Conservation (phyloP, 208 protist genomes). For the Leishmania turanica region DNA sequence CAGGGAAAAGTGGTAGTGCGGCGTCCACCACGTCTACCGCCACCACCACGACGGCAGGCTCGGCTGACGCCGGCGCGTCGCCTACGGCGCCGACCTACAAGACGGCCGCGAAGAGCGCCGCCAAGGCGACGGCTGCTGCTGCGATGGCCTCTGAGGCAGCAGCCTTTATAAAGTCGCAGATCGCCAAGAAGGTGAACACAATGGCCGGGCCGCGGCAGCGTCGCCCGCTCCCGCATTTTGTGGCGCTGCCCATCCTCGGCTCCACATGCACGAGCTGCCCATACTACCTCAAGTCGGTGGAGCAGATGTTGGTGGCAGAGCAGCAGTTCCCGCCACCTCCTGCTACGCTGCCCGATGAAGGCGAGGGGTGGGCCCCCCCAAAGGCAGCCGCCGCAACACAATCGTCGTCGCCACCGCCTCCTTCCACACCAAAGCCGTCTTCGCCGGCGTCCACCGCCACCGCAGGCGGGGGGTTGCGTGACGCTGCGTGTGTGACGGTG, state of each 20-base stretch:
- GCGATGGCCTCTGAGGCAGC: constrained; percentile 21
- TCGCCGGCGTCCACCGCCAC: not conserved
- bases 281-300: constrained; percentile 55
- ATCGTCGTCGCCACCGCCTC: constrained; percentile 7
- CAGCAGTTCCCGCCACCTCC: constrained; percentile 43
- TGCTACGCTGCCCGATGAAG: constrained; percentile 27
- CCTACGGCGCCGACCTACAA: not conserved
- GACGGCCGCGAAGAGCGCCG: not conserved
- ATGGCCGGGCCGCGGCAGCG: not conserved
- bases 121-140: constrained; percentile 16
- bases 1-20: not conserved
- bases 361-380: constrained; percentile 18
- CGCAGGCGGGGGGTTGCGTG: not conserved
- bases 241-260: constrained; percentile 59
- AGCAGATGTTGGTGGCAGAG: constrained; percentile 45
- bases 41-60: not conserved
- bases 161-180: constrained; percentile 35
- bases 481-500: not conserved
- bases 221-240: constrained; percentile 30
- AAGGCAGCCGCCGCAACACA: not conserved
- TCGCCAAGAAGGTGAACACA: constrained; percentile 19
- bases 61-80: not conserved
- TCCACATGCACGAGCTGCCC: constrained; percentile 46
- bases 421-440: not conserved
- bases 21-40: not conserved